Conservation (phyloP, 257 asterid species). For the Pogostemon cablin region DNA sequence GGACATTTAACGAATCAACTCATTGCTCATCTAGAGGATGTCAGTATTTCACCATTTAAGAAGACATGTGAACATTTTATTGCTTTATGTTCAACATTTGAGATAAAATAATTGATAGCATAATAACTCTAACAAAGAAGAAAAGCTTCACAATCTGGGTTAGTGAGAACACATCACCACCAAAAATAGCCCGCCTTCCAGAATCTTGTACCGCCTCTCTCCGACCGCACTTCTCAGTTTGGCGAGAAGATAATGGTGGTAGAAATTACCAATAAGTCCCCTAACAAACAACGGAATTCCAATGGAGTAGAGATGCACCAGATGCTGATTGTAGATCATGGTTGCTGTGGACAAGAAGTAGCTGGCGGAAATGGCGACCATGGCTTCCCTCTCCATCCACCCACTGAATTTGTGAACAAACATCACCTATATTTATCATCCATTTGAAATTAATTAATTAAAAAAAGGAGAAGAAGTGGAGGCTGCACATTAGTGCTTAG, state of each 20-base stretch:
- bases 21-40: no score
- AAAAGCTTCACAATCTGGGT: no score
- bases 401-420: slow-evolving; percentile 66
- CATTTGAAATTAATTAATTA: background rate
- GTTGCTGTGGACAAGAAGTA: slow-evolving; percentile 49
- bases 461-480: no score
- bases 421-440: slow-evolving; percentile 45
- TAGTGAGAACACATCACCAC: slow-evolving; percentile 66
- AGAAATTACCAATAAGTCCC: slow-evolving; percentile 63
- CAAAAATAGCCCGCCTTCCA: slow-evolving; percentile 58
- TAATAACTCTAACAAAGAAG: no score
- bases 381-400: slow-evolving; percentile 47
- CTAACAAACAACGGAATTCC: slow-evolving; percentile 45
- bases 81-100: no score
- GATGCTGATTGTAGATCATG: slow-evolving; percentile 50
- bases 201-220: slow-evolving; percentile 58
- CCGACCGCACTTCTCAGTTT: slow-evolving; percentile 43
- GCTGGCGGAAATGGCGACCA: slow-evolving; percentile 44
- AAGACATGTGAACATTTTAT: no score
- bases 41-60: no score
- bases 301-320: slow-evolving; percentile 43
- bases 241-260: slow-evolving; percentile 69
- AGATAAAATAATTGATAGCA: no score
- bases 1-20: no score
- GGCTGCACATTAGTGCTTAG: no score